Base-by-base conservation (phyloP, 768 basidiomycete genomes). In the Tylopilus felleus region DNA sequence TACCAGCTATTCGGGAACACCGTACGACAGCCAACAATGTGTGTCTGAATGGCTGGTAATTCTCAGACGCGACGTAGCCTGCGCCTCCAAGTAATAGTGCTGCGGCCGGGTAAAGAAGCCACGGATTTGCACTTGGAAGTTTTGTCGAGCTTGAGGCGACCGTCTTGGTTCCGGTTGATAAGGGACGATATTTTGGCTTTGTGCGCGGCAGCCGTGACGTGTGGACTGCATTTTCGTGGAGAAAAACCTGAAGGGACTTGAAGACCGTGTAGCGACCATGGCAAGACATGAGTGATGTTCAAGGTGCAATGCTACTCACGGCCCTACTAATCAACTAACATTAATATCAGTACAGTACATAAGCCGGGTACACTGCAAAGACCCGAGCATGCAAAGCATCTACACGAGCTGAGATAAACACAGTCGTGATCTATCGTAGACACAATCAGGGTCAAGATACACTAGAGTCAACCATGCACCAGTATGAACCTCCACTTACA, bases 1-100 rank as follows among this genome's bases (percentile, higher is more conserved):
- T 71, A 79, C 82, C 74, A 49, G 87, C 93, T 49, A 97, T 80
- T 47, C 90, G 80, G 4, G 86, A 86, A 67, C 93, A 95, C 52
- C 96, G 81, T 41, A 84, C 74, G 22, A 80, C 73, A 12, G 95
- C 93, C 48, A 96, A 76, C 7, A 80, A 69, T 3, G 82, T 74
- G 71, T 96, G 88, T 40, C 92, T 79, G 64, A 92, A 84, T 1
- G 92, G 84, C 51, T 88, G 79, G 55, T 76, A 80, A 29, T 81
- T 79, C 53, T 91, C 72, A 70, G 92, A 96, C 14, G 83, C 79
- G 48, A 79, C 50, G 33, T 68, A 72, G 1, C 67, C 65, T 4
- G 58, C 64, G 7, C 73, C 74, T 10, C 64, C 65, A 2, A 75
- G 56, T 10, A 67, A 52, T 14, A 75, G 46, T 5, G 59, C 51